Evolutionary conservation across 2,329 filamentous ascomycete genomes (phyloP).

Genomic region (Colletotrichum kahawae): DNA sequence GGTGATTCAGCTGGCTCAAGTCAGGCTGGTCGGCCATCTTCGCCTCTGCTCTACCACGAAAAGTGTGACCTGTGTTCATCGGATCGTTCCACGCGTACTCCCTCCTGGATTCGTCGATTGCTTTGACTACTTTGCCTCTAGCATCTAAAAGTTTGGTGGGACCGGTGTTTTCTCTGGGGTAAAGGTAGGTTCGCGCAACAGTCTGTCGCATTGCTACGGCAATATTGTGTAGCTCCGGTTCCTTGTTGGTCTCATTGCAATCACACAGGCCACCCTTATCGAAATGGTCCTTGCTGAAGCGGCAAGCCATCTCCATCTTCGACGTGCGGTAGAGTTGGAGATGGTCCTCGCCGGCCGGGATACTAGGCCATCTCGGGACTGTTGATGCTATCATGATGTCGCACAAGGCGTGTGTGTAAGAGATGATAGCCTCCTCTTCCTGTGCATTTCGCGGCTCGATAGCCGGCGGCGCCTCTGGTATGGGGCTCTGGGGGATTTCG

Average conservation of each 20-base stretch:
- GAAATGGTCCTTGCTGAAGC: constrained; percentile 16
- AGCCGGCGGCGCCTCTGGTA: background rate
- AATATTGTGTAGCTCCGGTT: constrained; percentile 8
- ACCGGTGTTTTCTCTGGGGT: background rate
- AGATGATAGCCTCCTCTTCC: background rate
- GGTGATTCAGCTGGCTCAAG: background rate
- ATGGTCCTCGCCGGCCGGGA: background rate
- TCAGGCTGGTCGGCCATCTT: background rate
- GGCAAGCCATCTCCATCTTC: constrained; percentile 16
- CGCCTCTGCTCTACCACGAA: background rate
- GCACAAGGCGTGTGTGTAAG: background rate
- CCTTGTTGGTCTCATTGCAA: background rate
- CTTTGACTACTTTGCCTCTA: background rate
- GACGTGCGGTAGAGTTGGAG: background rate
- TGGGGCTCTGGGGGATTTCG: background rate
- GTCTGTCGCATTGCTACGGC: constrained; percentile 1
- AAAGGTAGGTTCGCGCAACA: background rate
- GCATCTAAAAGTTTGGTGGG: background rate
- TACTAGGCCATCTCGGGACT: background rate
- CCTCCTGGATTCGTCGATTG: background rate
- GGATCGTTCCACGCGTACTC: background rate
- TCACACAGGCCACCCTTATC: background rate
- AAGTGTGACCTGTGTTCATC: background rate
- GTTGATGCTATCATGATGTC: background rate
- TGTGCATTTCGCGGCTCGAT: background rate